Evolutionary conservation across 2,329 filamentous ascomycete genomes (phyloP).

Genomic region (Neopestalotiopsis sp.): DNA sequence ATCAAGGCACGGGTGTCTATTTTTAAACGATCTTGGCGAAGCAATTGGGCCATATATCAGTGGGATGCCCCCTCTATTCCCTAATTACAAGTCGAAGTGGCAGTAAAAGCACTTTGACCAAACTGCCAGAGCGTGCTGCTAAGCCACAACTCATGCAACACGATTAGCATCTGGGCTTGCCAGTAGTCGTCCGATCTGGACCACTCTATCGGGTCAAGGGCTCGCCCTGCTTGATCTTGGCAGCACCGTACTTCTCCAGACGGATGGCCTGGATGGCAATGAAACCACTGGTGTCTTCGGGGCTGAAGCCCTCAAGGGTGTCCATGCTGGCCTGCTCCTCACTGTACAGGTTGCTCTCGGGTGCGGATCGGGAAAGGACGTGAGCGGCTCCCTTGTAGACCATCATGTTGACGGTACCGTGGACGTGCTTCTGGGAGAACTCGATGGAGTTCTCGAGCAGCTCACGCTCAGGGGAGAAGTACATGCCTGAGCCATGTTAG

Average conservation of each 20-base stretch:
- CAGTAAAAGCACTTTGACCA: too few species aligned
- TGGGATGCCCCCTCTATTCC: too few species aligned
- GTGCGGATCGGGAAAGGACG: constrained; percentile 50
- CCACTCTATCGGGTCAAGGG: constrained; percentile 38
- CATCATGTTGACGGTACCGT: constrained; percentile 30
- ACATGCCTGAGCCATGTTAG: constrained; percentile 34
- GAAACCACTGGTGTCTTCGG: constrained; percentile 54
- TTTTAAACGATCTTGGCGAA: too few species aligned
- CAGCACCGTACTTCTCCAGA: constrained; percentile 59
- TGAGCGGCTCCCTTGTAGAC: constrained; percentile 48
- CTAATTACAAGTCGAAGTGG: too few species aligned
- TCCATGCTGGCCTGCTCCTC: constrained; percentile 58
- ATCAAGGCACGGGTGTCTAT: too few species aligned
- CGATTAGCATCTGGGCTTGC: too few species aligned
- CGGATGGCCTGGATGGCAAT: constrained; percentile 74
- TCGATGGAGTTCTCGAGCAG: constrained; percentile 66
- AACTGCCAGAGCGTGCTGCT: too few species aligned
- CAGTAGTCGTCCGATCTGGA: not conserved
- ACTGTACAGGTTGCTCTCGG: constrained; percentile 56
- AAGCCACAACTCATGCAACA: too few species aligned
- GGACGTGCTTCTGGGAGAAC: constrained; percentile 60
- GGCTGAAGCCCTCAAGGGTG: constrained; percentile 49
- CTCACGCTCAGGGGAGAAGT: constrained; percentile 60
- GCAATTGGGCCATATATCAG: too few species aligned
- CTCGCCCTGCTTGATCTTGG: constrained; percentile 46